Conservation (phyloP, 208 protist genomes). For the Angomonas deanei region DNA sequence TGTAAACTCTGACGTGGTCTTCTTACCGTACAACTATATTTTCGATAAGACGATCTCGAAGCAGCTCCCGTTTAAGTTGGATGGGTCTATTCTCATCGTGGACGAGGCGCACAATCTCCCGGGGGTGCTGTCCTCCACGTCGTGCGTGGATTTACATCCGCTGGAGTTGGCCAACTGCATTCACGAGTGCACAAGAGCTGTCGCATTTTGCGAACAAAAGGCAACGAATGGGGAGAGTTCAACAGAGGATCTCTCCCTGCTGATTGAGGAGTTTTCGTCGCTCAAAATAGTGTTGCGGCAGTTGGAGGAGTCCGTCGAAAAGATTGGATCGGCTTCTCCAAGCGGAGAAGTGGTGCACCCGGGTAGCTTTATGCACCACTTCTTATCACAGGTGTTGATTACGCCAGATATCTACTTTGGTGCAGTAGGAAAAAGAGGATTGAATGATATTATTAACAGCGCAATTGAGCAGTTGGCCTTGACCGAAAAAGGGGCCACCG, state of each 20-base stretch:
- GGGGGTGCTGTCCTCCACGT: conserved; percentile 47
- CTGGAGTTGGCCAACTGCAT: conserved; percentile 74
- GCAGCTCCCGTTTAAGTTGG: conserved; percentile 78
- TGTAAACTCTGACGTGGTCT: conserved; percentile 91
- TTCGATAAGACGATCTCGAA: conserved; percentile 88
- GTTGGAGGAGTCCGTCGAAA: conserved; percentile 51
- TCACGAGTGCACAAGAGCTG: conserved; percentile 66
- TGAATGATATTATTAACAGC: conserved; percentile 57
- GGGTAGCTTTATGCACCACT: conserved; percentile 54
- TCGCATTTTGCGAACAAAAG: conserved; percentile 40
- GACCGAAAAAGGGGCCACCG: conserved; percentile 48
- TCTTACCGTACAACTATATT: conserved; percentile 99
- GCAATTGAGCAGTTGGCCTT: conserved; percentile 55
- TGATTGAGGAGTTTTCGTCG: conserved; percentile 63
- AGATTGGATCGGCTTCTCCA: not conserved
- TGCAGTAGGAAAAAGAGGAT: conserved; percentile 15
- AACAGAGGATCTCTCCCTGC: conserved; percentile 17
- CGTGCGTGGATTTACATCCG: conserved; percentile 59
- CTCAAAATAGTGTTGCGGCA: conserved; percentile 67
- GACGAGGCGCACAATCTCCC: conserved; percentile 97
- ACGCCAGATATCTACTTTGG: conserved; percentile 60
- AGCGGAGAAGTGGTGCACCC: conserved; percentile 51
- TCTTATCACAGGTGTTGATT: conserved; percentile 69
- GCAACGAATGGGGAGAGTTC: conserved; percentile 7
- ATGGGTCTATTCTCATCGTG: conserved; percentile 89